Conservation (phyloP, 129 eudicot genomes). For the Erigeron canadensis region DNA sequence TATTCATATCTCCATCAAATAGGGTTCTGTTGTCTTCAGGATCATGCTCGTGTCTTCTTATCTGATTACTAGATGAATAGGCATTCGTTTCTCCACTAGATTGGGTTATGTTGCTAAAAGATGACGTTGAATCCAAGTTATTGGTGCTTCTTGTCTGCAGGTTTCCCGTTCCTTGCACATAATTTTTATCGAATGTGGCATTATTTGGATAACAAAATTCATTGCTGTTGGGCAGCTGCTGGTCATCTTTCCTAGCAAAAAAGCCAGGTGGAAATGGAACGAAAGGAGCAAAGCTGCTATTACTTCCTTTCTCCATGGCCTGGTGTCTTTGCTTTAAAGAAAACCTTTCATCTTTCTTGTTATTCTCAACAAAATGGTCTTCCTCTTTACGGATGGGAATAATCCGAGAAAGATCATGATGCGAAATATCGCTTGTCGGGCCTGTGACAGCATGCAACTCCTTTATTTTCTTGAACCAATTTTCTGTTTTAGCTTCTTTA, state of each 20-base stretch:
- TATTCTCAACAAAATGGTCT: slow-evolving; percentile 47
- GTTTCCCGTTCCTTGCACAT: slow-evolving; percentile 12
- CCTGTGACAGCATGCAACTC: slow-evolving; percentile 57
- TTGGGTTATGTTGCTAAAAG: slow-evolving; percentile 8
- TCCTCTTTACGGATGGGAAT: slow-evolving; percentile 70
- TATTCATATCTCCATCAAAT: neutral
- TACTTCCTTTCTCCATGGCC: slow-evolving; percentile 52
- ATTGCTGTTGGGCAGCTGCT: slow-evolving; percentile 18
- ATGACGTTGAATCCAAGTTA: slow-evolving; percentile 16
- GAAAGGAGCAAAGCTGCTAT: slow-evolving; percentile 55
- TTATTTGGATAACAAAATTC: slow-evolving; percentile 13
- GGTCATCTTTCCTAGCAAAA: slow-evolving; percentile 54
- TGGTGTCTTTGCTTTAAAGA: slow-evolving; percentile 50
- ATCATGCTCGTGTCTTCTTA: slow-evolving; percentile 7
- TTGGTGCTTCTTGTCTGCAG: slow-evolving; percentile 11
- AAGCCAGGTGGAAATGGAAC: slow-evolving; percentile 86
- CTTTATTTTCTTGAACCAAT: slow-evolving; percentile 66
- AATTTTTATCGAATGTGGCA: slow-evolving; percentile 14
- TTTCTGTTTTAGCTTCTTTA: slow-evolving; percentile 49
- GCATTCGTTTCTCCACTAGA: slow-evolving; percentile 9
- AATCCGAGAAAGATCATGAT: slow-evolving; percentile 62
- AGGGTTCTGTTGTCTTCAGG: slow-evolving; percentile 11
- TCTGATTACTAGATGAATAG: slow-evolving; percentile 14
- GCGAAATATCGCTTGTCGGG: slow-evolving; percentile 37
- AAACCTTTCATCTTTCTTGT: slow-evolving; percentile 56